A percentile compares a stretch with the other conserved stretches of the same genome.
Conservation (phyloP, 495 filamentous ascomycete species). For the Copromyces sp. region DNA sequence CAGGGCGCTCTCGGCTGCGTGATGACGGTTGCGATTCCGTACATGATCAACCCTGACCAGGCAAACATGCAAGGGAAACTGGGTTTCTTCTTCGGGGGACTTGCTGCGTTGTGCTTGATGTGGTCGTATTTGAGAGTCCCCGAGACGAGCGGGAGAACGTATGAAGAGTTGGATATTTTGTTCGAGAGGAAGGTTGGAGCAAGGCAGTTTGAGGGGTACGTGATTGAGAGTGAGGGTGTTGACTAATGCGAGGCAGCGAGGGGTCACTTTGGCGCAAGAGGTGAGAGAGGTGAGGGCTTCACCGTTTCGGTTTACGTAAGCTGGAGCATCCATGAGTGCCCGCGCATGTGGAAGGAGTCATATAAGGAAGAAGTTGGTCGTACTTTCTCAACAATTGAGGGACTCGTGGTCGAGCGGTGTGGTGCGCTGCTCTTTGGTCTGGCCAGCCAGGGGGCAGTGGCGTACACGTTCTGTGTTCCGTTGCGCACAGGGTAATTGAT, state of each 20-base stretch:
- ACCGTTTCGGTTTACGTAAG: background rate
- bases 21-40: slow-evolving; percentile 54
- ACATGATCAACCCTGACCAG: slow-evolving; percentile 57
- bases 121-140: slow-evolving; percentile 50
- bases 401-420: background rate
- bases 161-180: slow-evolving; percentile 45
- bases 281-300: background rate
- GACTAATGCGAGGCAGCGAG: background rate
- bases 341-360: background rate
- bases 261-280: background rate
- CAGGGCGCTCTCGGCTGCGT: slow-evolving; percentile 49
- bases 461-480: background rate
- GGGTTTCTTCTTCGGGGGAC: slow-evolving; percentile 57
- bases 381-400: background rate
- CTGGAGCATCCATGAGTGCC: background rate
- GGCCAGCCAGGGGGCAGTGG: background rate
- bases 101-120: slow-evolving; percentile 32
- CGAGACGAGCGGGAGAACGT: slow-evolving; percentile 49
- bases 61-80: slow-evolving; percentile 55
- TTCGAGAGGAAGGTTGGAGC: slow-evolving; percentile 44
- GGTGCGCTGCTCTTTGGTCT: background rate
- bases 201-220: slow-evolving; percentile 36
- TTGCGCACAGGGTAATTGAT: background rate
- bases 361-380: background rate
- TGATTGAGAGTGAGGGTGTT: slow-evolving; percentile 15